Evolutionary conservation across 345 rosid species (phyloP), one percentile per base, ranked within the genome.

Genomic region (Trapa bicornis): DNA sequence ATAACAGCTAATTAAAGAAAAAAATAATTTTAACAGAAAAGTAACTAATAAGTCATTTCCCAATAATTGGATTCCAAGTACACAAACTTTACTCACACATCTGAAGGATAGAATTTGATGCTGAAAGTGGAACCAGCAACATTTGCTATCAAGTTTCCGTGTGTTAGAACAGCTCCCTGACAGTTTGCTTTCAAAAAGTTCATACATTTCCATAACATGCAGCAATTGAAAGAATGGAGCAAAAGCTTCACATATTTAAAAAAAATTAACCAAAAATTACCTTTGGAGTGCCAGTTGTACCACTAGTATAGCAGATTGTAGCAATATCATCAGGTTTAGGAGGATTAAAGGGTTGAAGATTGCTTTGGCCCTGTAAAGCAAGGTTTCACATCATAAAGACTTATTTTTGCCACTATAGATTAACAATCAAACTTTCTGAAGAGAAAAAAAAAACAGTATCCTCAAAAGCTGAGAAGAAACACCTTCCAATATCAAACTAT

Each of bases 271-370:
- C 61, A 62, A 68, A 69, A 68, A 0, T 64, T 80, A 94, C 99
- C 97, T 94, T 94, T 67, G 99, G 99, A 54, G 87, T 89, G 69
- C 99, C 99, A 52, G 99, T 94, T 69, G 99, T 94, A 70, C 99
- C 99, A 73, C 99, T 94, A 10, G 99, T 94, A 73, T 94, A 87
- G 84, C 99, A 92, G 74, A 90, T 82, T 56, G 88, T 87, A 41
- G 94, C 94, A 67, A 82, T 22, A 69, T 83, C 88, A 65, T 84
- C 88, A 67, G 88, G 81, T 50, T 79, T 82, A 35, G 94, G 90
- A 9, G 87, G 83, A 67, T 71, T 75, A 72, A 85, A 87, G 29
- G 86, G 82, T 66, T 82, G 94, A 61, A 80, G 79, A 69, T 67
- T 78, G 76, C 86, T 82, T 65, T 68, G 71, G 76, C 94, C 94